Conservation (phyloP, 139 green algal species). For the Haematococcus lacustris region DNA sequence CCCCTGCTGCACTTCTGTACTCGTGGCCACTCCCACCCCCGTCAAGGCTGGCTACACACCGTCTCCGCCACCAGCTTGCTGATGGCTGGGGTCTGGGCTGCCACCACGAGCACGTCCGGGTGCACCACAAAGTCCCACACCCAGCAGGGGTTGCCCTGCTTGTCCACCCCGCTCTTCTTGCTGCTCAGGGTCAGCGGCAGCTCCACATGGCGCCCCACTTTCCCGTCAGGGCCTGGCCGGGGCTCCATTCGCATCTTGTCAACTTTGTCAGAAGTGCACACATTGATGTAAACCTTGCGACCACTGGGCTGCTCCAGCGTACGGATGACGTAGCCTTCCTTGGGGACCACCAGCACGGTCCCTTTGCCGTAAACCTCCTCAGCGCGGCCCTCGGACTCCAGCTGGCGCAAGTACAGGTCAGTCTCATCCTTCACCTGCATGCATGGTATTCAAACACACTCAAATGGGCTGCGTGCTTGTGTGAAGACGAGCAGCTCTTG, state of each 20-base stretch:
- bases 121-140: constrained; percentile 62
- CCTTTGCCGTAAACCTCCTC: constrained; percentile 61
- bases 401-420: constrained; percentile 57
- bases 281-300: constrained; percentile 57
- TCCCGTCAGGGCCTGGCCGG: constrained; percentile 1
- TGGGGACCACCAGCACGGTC: constrained; percentile 46
- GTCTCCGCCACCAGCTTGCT: constrained; percentile 32
- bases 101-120: constrained; percentile 29
- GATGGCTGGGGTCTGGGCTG: constrained; percentile 10
- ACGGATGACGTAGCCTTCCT: constrained; percentile 45
- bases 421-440: constrained; percentile 49
- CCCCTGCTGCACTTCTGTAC: no score
- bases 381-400: constrained; percentile 44
- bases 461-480: neutral
- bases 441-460: neutral
- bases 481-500: neutral
- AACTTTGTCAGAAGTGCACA: constrained; percentile 15
- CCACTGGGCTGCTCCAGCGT: constrained; percentile 16
- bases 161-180: constrained; percentile 34
- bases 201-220: constrained; percentile 9
- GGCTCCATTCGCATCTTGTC: neutral
- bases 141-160: constrained; percentile 15
- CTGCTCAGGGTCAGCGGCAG: constrained; percentile 23
- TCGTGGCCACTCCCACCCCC: no score
- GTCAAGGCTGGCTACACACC: no score